Conservation (phyloP, 768 basidiomycete species). For the Leccinum uliginosum region DNA sequence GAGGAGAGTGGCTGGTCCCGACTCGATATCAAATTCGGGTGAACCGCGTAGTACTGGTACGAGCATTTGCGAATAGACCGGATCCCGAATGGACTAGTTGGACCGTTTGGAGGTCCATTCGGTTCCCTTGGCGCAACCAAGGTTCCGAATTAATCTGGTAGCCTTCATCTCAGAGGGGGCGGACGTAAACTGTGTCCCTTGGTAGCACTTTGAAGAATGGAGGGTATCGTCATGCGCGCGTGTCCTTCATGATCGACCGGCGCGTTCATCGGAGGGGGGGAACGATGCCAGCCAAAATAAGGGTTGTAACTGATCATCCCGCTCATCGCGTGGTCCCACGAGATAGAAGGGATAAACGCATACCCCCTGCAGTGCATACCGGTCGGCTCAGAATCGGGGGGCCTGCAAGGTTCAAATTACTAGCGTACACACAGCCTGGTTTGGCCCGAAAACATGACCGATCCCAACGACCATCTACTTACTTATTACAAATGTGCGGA, state of each 20-base stretch:
- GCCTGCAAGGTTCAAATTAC: neutral
- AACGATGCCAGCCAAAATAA: neutral
- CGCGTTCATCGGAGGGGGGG: neutral
- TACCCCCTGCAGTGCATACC: neutral
- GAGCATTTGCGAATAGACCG: neutral
- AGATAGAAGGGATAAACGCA: neutral
- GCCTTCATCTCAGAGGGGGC: neutral
- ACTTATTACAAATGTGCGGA: neutral
- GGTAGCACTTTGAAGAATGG: slow-evolving; percentile 16
- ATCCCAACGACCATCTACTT: neutral
- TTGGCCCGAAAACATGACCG: neutral
- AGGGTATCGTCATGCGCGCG: slow-evolving; percentile 6
- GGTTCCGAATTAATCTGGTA: neutral
- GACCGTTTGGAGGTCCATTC: neutral
- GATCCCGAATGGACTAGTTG: neutral
- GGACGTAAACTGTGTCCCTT: neutral
- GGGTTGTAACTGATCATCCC: neutral
- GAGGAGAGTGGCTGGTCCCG: neutral
- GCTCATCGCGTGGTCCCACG: neutral
- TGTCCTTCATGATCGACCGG: slow-evolving; percentile 24
- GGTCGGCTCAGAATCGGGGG: neutral
- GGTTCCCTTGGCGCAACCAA: neutral
- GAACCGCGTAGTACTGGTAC: neutral
- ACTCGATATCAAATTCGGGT: slow-evolving; percentile 5
- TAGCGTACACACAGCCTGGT: neutral